Conservation (phyloP, 2,329 filamentous ascomycete genomes). For the Chaetothyriales sp. region DNA sequence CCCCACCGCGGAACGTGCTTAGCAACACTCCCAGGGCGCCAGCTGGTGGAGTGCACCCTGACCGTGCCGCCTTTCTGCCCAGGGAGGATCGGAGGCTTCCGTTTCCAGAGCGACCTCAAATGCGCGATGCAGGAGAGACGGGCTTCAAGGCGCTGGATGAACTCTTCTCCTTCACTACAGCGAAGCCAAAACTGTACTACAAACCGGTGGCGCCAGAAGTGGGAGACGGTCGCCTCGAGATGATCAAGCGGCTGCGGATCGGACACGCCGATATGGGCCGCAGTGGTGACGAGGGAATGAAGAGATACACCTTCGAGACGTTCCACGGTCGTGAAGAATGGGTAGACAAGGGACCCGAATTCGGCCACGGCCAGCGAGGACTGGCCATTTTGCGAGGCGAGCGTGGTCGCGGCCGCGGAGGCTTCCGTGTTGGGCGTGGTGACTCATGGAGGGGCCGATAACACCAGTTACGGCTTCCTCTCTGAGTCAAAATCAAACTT, state of each 20-base stretch:
- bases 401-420: constrained; percentile 17
- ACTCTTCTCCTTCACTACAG: constrained; percentile 45
- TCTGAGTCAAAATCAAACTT: neutral
- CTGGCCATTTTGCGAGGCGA: constrained; percentile 22
- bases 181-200: constrained; percentile 54
- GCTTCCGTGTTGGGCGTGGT: constrained; percentile 11
- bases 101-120: constrained; percentile 6
- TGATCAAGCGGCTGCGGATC: constrained; percentile 36
- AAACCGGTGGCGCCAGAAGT: constrained; percentile 52
- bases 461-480: neutral
- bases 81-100: constrained; percentile 6
- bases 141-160: constrained; percentile 46
- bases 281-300: constrained; percentile 40
- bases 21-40: neutral
- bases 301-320: constrained; percentile 58
- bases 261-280: constrained; percentile 19
- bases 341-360: constrained; percentile 60
- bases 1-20: constrained; percentile 1
- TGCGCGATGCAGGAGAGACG: constrained; percentile 18
- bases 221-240: constrained; percentile 50
- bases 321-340: constrained; percentile 41
- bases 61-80: constrained; percentile 7
- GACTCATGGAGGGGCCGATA: constrained; percentile 9
- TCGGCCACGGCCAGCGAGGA: constrained; percentile 32
- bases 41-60: constrained; percentile 9